These are phyloP conservation scores for Lindgomyces ingoldianus DNA, from an alignment of 495 filamentous ascomycete species.

Conservation along the genomic window DNA sequence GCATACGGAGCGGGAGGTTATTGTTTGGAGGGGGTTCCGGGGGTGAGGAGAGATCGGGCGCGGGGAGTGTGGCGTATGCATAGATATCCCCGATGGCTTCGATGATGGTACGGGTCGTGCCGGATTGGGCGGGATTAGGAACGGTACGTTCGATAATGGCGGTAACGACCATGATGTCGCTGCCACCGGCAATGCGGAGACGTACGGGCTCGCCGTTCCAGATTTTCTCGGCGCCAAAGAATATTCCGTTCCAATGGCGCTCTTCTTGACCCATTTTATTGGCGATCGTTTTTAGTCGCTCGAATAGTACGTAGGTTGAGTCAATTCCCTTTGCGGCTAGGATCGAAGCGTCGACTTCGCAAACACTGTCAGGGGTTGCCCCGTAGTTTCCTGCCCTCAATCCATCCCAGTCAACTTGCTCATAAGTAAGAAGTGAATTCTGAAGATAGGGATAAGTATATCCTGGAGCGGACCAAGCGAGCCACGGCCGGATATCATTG, in stretches of 20 bases:
- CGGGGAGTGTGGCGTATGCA: constrained; percentile 44
- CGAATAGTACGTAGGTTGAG: constrained; percentile 56
- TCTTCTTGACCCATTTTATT: constrained; percentile 45
- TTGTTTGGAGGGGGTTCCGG: constrained; percentile 36
- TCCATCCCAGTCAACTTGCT: constrained; percentile 56
- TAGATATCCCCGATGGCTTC: constrained; percentile 51
- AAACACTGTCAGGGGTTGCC: constrained; percentile 40
- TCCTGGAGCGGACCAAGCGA: constrained; percentile 61
- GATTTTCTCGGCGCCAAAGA: constrained; percentile 63
- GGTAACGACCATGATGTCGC: constrained; percentile 56
- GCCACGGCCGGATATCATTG: constrained; percentile 56
- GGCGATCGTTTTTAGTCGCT: constrained; percentile 46
- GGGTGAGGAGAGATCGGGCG: constrained; percentile 33
- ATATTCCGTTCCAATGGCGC: constrained; percentile 58
- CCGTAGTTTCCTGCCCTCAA: constrained; percentile 48
- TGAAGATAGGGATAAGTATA: constrained; percentile 41
- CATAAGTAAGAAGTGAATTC: constrained; percentile 47
- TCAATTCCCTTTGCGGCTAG: constrained; percentile 61
- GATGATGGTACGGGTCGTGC: constrained; percentile 24
- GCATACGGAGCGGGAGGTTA: constrained; percentile 51
- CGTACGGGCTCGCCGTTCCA: constrained; percentile 62
- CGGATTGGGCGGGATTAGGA: constrained; percentile 18
- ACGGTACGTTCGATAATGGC: constrained; percentile 45
- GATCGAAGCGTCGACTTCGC: constrained; percentile 63
- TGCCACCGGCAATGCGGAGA: constrained; percentile 46